A percentile compares a stretch with the other conserved stretches of the same genome.
Conservation (phyloP, 345 rosid genomes). For the Zanthoxylum bungeanum region DNA sequence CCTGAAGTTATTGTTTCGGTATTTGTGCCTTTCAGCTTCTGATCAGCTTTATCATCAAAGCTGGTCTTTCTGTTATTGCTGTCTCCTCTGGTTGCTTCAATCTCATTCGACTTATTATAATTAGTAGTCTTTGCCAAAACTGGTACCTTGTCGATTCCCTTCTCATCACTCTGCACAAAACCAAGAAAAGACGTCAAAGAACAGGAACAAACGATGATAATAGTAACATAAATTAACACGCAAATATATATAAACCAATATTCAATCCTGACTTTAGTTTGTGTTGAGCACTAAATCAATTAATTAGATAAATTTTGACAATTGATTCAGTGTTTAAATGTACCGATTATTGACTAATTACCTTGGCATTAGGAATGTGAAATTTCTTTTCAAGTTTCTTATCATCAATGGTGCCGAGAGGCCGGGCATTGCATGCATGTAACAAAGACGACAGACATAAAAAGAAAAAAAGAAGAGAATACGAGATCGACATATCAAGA, state of each 20-base stretch:
- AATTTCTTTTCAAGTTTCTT: conserved; percentile 26
- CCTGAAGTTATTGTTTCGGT: conserved; percentile 18
- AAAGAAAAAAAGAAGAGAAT: conserved; percentile 31
- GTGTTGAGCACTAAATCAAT: too few species aligned
- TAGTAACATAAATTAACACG: background rate
- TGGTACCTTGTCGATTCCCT: conserved; percentile 8
- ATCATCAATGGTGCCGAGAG: conserved; percentile 28
- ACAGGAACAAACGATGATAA: background rate
- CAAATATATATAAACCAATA: background rate
- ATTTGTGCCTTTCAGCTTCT: too few species aligned
- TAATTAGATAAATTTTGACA: too few species aligned
- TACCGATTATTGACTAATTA: conserved; percentile 11
- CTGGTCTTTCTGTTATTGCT: conserved; percentile 1
- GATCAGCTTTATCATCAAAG: background rate
- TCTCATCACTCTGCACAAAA: conserved; percentile 16
- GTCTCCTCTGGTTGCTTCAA: conserved; percentile 15
- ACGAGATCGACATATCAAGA: conserved; percentile 31
- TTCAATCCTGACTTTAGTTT: too few species aligned
- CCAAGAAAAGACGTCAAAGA: background rate
- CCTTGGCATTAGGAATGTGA: conserved; percentile 27
- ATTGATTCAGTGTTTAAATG: too few species aligned
- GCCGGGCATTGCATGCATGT: conserved; percentile 49
- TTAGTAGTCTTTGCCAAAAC: conserved; percentile 8
- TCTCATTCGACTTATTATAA: conserved; percentile 9
- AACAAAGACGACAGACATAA: conserved; percentile 33